phyloP scores from a whole-genome alignment of 2,329 filamentous ascomycete genomes.

The Ophiosphaerella narmari region DNA sequence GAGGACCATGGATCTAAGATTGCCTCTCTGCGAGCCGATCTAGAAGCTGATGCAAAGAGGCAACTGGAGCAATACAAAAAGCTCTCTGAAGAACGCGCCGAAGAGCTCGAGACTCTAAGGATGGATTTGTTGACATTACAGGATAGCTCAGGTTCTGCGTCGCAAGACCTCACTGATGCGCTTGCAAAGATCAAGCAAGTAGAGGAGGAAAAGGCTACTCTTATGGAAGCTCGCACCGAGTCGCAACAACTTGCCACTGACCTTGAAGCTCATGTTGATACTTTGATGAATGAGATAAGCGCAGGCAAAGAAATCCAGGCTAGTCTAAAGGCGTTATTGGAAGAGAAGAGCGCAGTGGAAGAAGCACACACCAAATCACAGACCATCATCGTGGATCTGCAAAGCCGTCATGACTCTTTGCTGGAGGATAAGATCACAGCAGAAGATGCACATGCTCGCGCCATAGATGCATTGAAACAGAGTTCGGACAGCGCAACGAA shows the following conservation, averaged over 20 bases:
- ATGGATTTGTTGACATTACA: constrained; percentile 24
- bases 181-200: constrained; percentile 28
- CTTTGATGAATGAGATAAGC: constrained; percentile 18
- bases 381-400: constrained; percentile 35
- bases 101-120: constrained; percentile 25
- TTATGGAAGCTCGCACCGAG: constrained; percentile 24
- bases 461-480: constrained; percentile 36
- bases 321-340: constrained; percentile 16
- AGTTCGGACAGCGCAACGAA: constrained; percentile 35
- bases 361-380: constrained; percentile 31
- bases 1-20: constrained; percentile 43
- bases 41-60: constrained; percentile 43
- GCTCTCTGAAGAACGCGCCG: constrained; percentile 20
- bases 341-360: constrained; percentile 24
- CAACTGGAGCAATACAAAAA: constrained; percentile 32
- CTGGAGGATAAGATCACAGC: constrained; percentile 36
- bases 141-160: constrained; percentile 28
- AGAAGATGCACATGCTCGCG: constrained; percentile 35
- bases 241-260: constrained; percentile 28
- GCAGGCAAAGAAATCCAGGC: constrained; percentile 13
- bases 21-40: constrained; percentile 40
- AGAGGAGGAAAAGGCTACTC: constrained; percentile 27
- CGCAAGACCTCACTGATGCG: constrained; percentile 27
- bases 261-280: constrained; percentile 28
- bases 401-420: constrained; percentile 33